Conservation (phyloP, 345 rosid species). For the Streptanthus diversifolius region DNA sequence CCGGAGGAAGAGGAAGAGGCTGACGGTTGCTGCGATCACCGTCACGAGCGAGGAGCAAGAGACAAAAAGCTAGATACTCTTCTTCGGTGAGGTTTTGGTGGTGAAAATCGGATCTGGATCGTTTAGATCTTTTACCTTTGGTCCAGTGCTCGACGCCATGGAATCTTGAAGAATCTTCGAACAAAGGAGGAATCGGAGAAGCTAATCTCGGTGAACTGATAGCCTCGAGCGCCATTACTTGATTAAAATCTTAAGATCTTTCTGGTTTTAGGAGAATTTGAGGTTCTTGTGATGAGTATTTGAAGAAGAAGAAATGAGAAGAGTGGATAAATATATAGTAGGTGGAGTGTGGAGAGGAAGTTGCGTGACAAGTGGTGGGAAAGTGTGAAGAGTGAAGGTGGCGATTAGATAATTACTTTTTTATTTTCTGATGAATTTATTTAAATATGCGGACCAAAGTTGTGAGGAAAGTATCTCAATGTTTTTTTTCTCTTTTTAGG, state of each 20-base stretch:
- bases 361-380: conserved; percentile 36
- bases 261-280: neutral
- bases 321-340: conserved; percentile 24
- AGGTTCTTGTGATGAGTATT: neutral
- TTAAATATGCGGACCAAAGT: conserved; percentile 22
- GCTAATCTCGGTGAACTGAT: conserved; percentile 37
- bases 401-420: conserved; percentile 12
- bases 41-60: conserved; percentile 47
- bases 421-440: neutral
- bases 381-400: conserved; percentile 31
- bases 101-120: conserved; percentile 41
- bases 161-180: conserved; percentile 26
- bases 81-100: conserved; percentile 37
- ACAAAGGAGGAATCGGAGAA: conserved; percentile 21
- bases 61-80: conserved; percentile 49
- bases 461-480: conserved; percentile 17
- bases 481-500: neutral
- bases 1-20: neutral
- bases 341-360: conserved; percentile 40
- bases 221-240: conserved; percentile 51
- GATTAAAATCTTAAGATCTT: neutral
- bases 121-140: conserved; percentile 50
- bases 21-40: conserved; percentile 24
- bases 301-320: conserved; percentile 24
- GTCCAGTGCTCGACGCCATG: conserved; percentile 39